A percentile compares a stretch with the other conserved stretches of the same genome.
These are phyloP conservation scores for Euphrasia confusa DNA, from an alignment of 257 asterid species.

Conservation along the genomic window DNA sequence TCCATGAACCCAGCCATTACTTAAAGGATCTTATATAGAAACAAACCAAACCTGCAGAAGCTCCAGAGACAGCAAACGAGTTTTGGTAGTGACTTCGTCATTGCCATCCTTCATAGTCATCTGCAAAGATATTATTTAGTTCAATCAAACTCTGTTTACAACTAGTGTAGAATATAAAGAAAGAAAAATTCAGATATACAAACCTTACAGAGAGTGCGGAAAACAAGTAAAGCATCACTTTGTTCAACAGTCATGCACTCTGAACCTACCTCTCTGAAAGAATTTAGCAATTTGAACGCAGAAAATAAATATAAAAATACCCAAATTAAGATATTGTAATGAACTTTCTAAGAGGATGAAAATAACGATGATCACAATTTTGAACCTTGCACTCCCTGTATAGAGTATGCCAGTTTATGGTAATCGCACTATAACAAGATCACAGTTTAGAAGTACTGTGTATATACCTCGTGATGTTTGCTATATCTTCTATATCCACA, in stretches of 20 bases:
- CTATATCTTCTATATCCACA: slow-evolving; percentile 80
- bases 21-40: slow-evolving; percentile 24
- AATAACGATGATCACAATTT: slow-evolving; percentile 11
- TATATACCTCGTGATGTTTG: slow-evolving; percentile 61
- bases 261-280: slow-evolving; percentile 58
- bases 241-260: slow-evolving; percentile 66
- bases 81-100: slow-evolving; percentile 76
- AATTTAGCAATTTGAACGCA: slow-evolving; percentile 30
- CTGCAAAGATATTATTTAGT: slow-evolving; percentile 46
- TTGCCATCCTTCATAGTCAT: slow-evolving; percentile 93
- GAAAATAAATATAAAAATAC: slow-evolving; percentile 20
- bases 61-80: slow-evolving; percentile 83
- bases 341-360: slow-evolving; percentile 13
- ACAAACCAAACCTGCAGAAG: slow-evolving; percentile 76
- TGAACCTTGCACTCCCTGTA: slow-evolving; percentile 18
- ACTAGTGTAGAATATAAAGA: slow-evolving; percentile 11
- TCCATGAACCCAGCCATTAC: slow-evolving; percentile 17
- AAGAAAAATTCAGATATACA: slow-evolving; percentile 29
- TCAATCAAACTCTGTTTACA: slow-evolving; percentile 22
- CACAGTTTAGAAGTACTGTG: slow-evolving; percentile 14
- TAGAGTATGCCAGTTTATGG: slow-evolving; percentile 14
- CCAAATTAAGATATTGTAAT: slow-evolving; percentile 11
- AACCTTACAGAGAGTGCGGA: slow-evolving; percentile 95
- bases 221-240: slow-evolving; percentile 80
- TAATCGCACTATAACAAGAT: slow-evolving; percentile 14